These are phyloP conservation scores for Moesziomyces sp. DNA, from an alignment of 1,284 basidiomycete genomes.

Conservation along the genomic window DNA sequence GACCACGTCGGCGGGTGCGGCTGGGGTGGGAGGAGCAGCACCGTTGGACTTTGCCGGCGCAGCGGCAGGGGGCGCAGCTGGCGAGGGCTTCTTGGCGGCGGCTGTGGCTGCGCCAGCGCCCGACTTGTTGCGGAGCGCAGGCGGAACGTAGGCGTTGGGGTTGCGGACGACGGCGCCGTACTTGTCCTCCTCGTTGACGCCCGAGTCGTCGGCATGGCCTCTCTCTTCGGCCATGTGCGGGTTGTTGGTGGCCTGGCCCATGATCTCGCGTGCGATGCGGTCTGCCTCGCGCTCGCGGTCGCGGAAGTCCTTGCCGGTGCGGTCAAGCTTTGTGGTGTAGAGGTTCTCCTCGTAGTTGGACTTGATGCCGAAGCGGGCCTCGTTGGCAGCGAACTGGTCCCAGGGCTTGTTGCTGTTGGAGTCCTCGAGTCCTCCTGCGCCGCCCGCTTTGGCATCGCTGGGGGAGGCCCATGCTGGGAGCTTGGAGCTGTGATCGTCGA, in stretches of 20 bases:
- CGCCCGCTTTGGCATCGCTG: slow-evolving; percentile 14
- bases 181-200: slow-evolving; percentile 94
- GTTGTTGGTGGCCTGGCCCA: slow-evolving; percentile 74
- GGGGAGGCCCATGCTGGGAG: slow-evolving; percentile 37
- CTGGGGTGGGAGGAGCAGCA: slow-evolving; percentile 34
- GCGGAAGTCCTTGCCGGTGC: slow-evolving; percentile 83
- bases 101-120: slow-evolving; percentile 48
- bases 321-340: slow-evolving; percentile 95
- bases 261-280: slow-evolving; percentile 88
- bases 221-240: slow-evolving; percentile 92
- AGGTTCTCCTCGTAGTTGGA: slow-evolving; percentile 91
- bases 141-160: slow-evolving; percentile 90
- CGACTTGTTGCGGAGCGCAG: slow-evolving; percentile 75
- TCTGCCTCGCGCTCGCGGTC: slow-evolving; percentile 89
- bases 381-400: slow-evolving; percentile 97
- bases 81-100: slow-evolving; percentile 44
- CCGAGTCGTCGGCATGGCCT: slow-evolving; percentile 77
- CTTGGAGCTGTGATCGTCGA: slow-evolving; percentile 33
- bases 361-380: slow-evolving; percentile 89
- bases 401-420: slow-evolving; percentile 71
- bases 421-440: slow-evolving; percentile 21
- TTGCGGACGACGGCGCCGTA: slow-evolving; percentile 91
- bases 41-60: slow-evolving; percentile 20
- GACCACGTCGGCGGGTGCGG: slow-evolving; percentile 13
- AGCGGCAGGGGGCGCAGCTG: slow-evolving; percentile 26